These are phyloP conservation scores for Laetiporus sulphureus DNA, from an alignment of 1,284 basidiomycete species.

Conservation along the genomic window DNA sequence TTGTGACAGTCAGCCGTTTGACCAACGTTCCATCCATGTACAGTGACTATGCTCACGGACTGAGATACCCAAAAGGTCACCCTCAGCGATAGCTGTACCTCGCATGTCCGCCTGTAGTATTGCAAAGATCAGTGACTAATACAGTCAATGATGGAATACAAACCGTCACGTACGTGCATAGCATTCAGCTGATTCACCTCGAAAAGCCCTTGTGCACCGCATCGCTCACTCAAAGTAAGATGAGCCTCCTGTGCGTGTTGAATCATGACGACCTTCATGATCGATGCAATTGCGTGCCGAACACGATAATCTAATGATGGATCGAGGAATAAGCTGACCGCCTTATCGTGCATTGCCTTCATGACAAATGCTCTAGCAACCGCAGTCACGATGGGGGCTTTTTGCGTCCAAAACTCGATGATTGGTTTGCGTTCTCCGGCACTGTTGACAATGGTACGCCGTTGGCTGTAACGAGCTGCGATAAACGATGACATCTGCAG, in stretches of 20 bases:
- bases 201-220: constrained; percentile 24
- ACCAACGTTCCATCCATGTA: not conserved
- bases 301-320: constrained; percentile 12
- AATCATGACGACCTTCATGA: constrained; percentile 17
- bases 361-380: constrained; percentile 30
- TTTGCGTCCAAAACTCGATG: constrained; percentile 36
- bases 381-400: constrained; percentile 29
- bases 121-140: not conserved
- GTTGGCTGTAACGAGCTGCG: constrained; percentile 28
- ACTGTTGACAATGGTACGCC: constrained; percentile 22
- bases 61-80: constrained; percentile 20
- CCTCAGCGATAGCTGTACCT: constrained; percentile 21
- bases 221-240: constrained; percentile 13
- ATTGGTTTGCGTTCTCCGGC: constrained; percentile 22
- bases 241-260: constrained; percentile 8
- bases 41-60: constrained; percentile 13
- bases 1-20: constrained; percentile 18
- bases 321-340: constrained; percentile 20
- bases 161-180: constrained; percentile 6
- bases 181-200: constrained; percentile 17
- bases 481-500: constrained; percentile 24
- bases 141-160: not conserved
- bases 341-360: constrained; percentile 19
- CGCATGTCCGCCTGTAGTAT: constrained; percentile 12
- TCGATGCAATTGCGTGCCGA: constrained; percentile 19